phyloP scores from a whole-genome alignment of 495 filamentous ascomycete genomes.

The Viridothelium virens region DNA sequence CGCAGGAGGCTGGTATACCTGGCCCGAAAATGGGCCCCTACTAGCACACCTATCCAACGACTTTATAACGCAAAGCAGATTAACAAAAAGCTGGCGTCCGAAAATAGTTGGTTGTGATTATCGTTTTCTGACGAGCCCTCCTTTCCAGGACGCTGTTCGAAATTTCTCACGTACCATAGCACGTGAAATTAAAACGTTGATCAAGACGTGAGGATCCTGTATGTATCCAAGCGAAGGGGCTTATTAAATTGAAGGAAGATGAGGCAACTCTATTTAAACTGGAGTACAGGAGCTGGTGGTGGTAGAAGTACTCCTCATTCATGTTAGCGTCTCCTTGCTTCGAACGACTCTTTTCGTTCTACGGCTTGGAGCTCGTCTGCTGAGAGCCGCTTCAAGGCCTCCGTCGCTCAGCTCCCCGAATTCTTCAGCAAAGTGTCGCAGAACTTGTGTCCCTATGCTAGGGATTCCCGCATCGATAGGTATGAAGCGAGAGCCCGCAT shows the following conservation, averaged over 20 bases:
- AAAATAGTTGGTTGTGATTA: constrained; percentile 1
- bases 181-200: not conserved
- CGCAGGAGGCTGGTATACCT: not conserved
- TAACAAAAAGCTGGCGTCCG: not conserved
- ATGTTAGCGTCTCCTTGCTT: not conserved
- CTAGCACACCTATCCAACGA: not conserved
- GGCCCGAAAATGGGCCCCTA: not conserved
- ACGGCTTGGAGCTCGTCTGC: not conserved
- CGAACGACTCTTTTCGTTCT: constrained; percentile 1
- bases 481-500: not conserved
- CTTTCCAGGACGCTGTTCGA: not conserved
- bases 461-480: not conserved
- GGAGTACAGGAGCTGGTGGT: not conserved
- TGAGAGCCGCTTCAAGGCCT: not conserved
- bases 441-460: not conserved
- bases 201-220: constrained; percentile 1
- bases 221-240: not conserved
- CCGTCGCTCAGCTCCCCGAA: not conserved
- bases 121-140: not conserved
- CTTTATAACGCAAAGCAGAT: not conserved
- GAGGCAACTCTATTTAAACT: not conserved
- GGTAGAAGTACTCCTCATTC: constrained; percentile 1
- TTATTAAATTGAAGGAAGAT: not conserved
- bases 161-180: constrained; percentile 1
- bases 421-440: not conserved